A percentile compares a stretch with the other conserved stretches of the same genome.
phyloP scores from a whole-genome alignment of 805 yeast species.

The Kodamaea kakaduensis region DNA sequence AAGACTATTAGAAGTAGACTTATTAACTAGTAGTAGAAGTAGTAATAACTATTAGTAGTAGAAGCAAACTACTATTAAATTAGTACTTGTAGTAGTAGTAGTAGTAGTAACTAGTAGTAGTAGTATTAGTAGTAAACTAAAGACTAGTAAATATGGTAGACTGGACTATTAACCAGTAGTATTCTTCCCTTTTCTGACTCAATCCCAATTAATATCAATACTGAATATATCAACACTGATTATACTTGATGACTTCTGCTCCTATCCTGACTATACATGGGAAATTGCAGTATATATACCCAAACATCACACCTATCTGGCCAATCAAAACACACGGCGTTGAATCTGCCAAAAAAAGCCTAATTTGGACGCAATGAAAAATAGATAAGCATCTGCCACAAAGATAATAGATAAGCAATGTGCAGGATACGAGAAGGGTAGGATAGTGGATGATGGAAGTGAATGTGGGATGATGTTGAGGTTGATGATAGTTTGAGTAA shows the following conservation, averaged over 20 bases:
- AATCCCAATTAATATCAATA: too few relatives aligned
- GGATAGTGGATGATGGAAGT: too few relatives aligned
- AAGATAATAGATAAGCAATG: too few relatives aligned
- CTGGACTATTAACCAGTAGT: not conserved
- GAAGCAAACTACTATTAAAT: too few relatives aligned
- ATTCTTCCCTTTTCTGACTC: too few relatives aligned
- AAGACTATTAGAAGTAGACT: conserved; percentile 15
- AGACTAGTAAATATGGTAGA: not conserved
- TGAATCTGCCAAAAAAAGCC: not conserved
- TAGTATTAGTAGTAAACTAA: not conserved
- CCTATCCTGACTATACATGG: not conserved
- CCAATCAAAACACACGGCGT: conserved; percentile 1
- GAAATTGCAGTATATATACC: not conserved
- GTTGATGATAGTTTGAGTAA: too few relatives aligned
- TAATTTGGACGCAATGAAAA: not conserved
- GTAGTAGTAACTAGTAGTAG: too few relatives aligned
- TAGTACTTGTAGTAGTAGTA: too few relatives aligned
- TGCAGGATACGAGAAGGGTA: too few relatives aligned
- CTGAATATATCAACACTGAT: not conserved
- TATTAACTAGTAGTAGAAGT: conserved; percentile 4
- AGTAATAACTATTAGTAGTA: too few relatives aligned
- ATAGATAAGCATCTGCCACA: too few relatives aligned
- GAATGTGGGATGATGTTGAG: too few relatives aligned
- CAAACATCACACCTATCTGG: not conserved
- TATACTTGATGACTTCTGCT: not conserved